Base-by-base conservation (phyloP, 2,329 filamentous ascomycete genomes). In the Torrubiellomyces zombiae region DNA sequence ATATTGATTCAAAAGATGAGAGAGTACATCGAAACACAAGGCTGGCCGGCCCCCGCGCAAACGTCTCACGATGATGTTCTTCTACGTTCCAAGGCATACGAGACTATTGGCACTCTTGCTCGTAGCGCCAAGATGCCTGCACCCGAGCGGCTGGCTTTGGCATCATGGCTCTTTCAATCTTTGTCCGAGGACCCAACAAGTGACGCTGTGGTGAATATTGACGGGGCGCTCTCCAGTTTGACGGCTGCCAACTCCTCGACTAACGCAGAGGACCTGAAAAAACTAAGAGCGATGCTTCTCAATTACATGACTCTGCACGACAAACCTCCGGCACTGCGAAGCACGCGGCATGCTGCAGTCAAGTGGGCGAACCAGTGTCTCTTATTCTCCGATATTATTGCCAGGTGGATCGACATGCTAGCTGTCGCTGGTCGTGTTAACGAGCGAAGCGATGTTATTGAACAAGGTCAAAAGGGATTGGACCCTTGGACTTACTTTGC, bases 331-430 rank as follows among this genome's bases (percentile, higher is more conserved):
- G 56, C 66, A 10, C 56, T 73, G n/a, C 65, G 76, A 36, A 85
- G 77, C 39, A 77, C 78, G 17, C 71, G 80, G 6, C 89, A 85
- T 50, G 75, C 81, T 12, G 75, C 75, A 14, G 74, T 89, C 6
- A 79, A 89, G 29, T 94, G 86, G 60, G 81, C 82, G 8, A 95
- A 95, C 43, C 67, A 80, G 25, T 92, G 82, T 40, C 58, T 98
- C 5, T 68, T 76, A 1, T 94, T 82, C 38, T 63, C 63, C 12
- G 82, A 93, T 40, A 62, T 81, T 7, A 60, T 75, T 18, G 89
- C 72, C 14, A 69, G 89, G 24, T 94, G 82, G 80, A 78, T 94
- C 23, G 72, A 94, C 45, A 67, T 95, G 10, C 60, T 94, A 24
- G 86, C 85, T 6, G 57, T 89, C 7, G 71, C 68, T 10, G 73